Evolutionary conservation across 2,329 filamentous ascomycete species (phyloP), one percentile per base, ranked within the genome.

Genomic region (Microsporum canis): DNA sequence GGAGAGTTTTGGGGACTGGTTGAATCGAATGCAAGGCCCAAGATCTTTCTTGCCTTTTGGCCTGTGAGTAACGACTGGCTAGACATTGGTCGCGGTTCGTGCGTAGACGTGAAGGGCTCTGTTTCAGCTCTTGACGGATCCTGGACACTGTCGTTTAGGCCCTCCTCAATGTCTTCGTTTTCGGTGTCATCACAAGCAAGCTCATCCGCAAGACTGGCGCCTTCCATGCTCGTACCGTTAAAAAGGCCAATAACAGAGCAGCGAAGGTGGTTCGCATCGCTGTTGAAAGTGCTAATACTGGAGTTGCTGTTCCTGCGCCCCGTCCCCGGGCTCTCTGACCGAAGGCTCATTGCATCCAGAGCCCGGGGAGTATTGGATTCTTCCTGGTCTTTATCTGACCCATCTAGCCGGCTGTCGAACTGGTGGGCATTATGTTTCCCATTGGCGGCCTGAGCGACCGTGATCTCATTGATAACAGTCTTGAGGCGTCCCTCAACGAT

Each of bases 401-500:
- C 66, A 14, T 72, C 75, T 23, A 65, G 66, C 49, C 66, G 65
- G 29, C 70, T 68, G 29, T 57, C 60, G 39, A 43, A 58, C 6
- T 56, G 29, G 10, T 31, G 53, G 39, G 39, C 39, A 41, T 45
- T 41, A 23, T 43, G 39, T 17, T 17, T 31, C 17, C 23, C 33
- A 6, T 60, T 34, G 33, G 70, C 69, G 62, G 72, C 71, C 29
- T 78, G 75, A 23, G 45, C 64, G 63, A 71, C 60, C 62, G 76
- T 85, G 57, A 99, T 83, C 73, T 97, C 94, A 41, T 92, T 89
- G 51, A 99, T 79, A 8, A 99, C 82, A 8, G 84, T 81, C 71
- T 92, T 94, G 60, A 99, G 75, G 41, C 92, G 86, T 34, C 82
- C 88, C 75, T 99, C 94, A 1, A 91, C 88, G n/a, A 96, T 82